These are phyloP conservation scores for Gillenia trifoliata DNA, from an alignment of 306 rosid genomes.

Conservation along the genomic window DNA sequence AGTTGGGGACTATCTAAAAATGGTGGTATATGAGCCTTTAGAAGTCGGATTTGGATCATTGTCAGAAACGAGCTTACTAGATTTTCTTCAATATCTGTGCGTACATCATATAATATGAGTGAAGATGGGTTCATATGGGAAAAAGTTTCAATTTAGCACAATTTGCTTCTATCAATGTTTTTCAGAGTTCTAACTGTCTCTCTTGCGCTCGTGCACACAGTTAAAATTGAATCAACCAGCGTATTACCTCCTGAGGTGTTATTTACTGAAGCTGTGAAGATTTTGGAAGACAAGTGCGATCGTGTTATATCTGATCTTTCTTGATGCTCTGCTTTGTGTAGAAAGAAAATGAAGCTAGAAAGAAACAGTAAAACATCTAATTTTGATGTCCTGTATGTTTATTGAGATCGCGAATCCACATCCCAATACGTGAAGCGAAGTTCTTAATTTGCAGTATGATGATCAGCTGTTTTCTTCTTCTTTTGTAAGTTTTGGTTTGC, in stretches of 20 bases:
- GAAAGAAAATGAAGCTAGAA: background rate
- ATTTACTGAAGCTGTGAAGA: constrained; percentile 89
- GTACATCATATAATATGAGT: background rate
- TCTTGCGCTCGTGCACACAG: constrained; percentile 24
- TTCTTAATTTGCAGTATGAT: background rate
- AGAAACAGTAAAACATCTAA: background rate
- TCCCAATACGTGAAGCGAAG: background rate
- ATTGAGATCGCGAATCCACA: background rate
- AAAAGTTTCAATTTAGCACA: background rate
- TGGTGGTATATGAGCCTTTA: background rate
- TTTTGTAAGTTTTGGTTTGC: background rate
- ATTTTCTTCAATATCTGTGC: background rate
- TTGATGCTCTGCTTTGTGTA: constrained; percentile 21
- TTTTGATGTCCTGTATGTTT: background rate
- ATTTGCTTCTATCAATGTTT: background rate
- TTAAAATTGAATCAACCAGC: constrained; percentile 88
- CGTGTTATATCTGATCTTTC: constrained; percentile 80
- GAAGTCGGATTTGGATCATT: background rate
- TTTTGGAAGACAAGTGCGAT: constrained; percentile 92
- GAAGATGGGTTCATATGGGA: background rate
- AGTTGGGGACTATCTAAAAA: background rate
- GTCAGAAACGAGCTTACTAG: background rate
- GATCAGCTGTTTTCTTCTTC: background rate
- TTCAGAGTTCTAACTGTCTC: background rate
- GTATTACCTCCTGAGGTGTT: constrained; percentile 73